These are phyloP conservation scores for Suhomyces atakaporum DNA, from an alignment of 1,139 yeast species.

Conservation along the genomic window DNA sequence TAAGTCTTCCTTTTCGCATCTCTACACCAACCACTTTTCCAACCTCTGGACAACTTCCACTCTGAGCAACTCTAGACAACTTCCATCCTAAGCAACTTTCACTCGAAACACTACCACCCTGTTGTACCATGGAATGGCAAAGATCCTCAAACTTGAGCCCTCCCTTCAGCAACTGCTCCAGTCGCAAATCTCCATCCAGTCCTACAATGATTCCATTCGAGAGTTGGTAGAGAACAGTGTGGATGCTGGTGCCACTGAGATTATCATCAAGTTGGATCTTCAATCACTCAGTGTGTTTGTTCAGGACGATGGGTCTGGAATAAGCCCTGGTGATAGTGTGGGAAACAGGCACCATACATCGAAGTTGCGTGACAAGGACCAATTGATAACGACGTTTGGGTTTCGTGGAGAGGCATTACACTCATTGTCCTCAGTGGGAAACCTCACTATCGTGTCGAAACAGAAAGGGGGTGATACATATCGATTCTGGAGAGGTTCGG, in stretches of 20 bases:
- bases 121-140: no score
- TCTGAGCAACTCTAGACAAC: no score
- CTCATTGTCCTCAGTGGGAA: constrained; percentile 47
- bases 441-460: constrained; percentile 38
- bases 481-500: constrained; percentile 3
- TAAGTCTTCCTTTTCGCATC: no score
- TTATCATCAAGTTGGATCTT: constrained; percentile 65
- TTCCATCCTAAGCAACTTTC: no score
- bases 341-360: constrained; percentile 77
- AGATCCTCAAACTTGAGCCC: constrained; percentile 1
- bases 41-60: no score
- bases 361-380: constrained; percentile 55
- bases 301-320: constrained; percentile 79
- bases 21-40: no score
- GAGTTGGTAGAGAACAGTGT: constrained; percentile 80
- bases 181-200: constrained; percentile 9
- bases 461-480: not conserved
- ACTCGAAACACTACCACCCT: no score
- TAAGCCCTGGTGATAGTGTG: constrained; percentile 57
- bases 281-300: constrained; percentile 61
- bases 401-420: constrained; percentile 80
- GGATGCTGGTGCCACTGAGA: constrained; percentile 68
- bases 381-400: constrained; percentile 66
- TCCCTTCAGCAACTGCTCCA: constrained; percentile 1
- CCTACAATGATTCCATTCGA: constrained; percentile 49